phyloP scores from a whole-genome alignment of 495 filamentous ascomycete genomes.

The Bacidia gigantensis region DNA sequence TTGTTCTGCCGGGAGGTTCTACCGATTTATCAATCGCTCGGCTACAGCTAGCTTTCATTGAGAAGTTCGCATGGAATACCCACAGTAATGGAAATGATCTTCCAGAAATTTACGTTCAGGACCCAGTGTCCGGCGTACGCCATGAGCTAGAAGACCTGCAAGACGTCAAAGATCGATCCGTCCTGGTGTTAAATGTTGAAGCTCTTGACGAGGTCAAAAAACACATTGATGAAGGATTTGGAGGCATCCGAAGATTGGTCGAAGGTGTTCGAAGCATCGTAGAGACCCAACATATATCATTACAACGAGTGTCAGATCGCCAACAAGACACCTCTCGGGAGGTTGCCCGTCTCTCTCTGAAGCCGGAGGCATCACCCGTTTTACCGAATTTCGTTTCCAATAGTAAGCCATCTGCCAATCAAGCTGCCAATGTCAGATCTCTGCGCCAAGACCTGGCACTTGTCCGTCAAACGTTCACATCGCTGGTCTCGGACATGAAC shows the following conservation, averaged over 20 bases:
- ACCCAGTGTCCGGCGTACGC: constrained; percentile 82
- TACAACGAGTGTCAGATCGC: constrained; percentile 80
- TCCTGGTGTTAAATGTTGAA: constrained; percentile 87
- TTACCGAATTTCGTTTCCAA: constrained; percentile 22
- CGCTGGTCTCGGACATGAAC: constrained; percentile 77
- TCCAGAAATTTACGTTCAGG: constrained; percentile 95
- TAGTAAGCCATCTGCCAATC: constrained; percentile 28
- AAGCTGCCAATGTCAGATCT: constrained; percentile 63
- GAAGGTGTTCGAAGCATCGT: constrained; percentile 68
- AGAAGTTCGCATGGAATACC: constrained; percentile 97
- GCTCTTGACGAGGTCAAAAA: constrained; percentile 91
- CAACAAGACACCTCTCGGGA: constrained; percentile 88
- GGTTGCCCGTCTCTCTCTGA: constrained; percentile 65
- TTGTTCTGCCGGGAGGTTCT: constrained; percentile 71
- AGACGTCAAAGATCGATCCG: constrained; percentile 92
- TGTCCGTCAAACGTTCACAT: constrained; percentile 82
- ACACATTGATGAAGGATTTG: constrained; percentile 86
- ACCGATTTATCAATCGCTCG: constrained; percentile 72
- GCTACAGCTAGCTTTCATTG: constrained; percentile 93
- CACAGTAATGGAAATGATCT: constrained; percentile 86
- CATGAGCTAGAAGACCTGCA: constrained; percentile 88
- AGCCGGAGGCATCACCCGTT: constrained; percentile 37
- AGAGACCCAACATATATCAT: constrained; percentile 60
- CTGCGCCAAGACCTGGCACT: constrained; percentile 85
- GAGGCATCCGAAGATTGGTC: constrained; percentile 62